Conservation (phyloP, 768 basidiomycete genomes). For the Crepidotus variabilis region DNA sequence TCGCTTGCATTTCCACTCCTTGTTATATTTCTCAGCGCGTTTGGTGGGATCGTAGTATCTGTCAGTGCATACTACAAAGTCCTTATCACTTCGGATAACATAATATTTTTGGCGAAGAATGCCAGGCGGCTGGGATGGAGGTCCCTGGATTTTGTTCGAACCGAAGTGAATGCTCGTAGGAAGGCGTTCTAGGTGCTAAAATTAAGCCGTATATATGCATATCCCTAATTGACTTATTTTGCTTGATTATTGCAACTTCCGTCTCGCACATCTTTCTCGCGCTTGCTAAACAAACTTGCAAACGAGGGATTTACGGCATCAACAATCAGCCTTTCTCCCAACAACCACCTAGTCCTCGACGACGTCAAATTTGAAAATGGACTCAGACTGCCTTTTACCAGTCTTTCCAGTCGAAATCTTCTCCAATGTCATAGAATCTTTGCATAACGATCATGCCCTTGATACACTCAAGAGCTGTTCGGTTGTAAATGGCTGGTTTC, state of each 20-base stretch:
- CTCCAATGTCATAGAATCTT: background rate
- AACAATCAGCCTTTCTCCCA: background rate
- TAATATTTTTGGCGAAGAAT: slow-evolving; percentile 20
- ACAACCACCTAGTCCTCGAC: background rate
- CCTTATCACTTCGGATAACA: slow-evolving; percentile 23
- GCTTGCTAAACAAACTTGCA: background rate
- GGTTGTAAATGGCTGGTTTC: background rate
- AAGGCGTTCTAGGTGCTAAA: background rate
- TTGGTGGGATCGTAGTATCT: slow-evolving; percentile 19
- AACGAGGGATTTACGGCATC: background rate
- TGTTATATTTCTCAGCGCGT: slow-evolving; percentile 13
- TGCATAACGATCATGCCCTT: background rate
- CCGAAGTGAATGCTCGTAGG: slow-evolving; percentile 2
- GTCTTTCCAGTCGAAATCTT: background rate
- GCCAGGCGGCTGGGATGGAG: slow-evolving; percentile 15
- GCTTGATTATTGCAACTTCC: too few relatives aligned
- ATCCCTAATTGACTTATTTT: too few relatives aligned
- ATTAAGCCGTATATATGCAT: background rate
- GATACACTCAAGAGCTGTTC: background rate
- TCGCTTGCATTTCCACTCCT: slow-evolving; percentile 25
- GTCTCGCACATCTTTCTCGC: too few relatives aligned
- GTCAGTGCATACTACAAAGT: slow-evolving; percentile 28
- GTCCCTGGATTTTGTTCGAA: slow-evolving; percentile 10
- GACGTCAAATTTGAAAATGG: background rate
- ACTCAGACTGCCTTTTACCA: background rate